Base-by-base conservation (phyloP, 805 yeast species). In the Clavispora fructus region DNA sequence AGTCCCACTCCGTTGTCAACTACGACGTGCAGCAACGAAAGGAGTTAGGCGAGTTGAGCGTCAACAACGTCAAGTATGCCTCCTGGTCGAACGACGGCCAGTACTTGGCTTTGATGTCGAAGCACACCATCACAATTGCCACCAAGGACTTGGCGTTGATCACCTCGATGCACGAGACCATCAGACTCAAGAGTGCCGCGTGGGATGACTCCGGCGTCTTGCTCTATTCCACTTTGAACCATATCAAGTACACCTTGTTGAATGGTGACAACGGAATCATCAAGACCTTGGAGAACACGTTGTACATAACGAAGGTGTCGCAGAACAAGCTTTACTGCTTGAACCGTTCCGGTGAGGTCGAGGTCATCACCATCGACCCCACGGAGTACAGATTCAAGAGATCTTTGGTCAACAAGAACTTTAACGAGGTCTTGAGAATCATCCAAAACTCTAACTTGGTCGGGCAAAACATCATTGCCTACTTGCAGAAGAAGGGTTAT, bases 221-320 rank as follows among this genome's bases (percentile, higher is more conserved):
- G 64, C 77, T 94, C 55, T 94, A 92, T 69, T 85, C 97, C 17
- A 94, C 99, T 7, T 76, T 94, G 65, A 92, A 92, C 70, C 99
- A 94, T 66, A 85, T 95, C 69, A 94, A 92, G 70, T 94, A 92
- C 68, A 85, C 92, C 40, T 74, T 94, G 61, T 74, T 92, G 62
- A 94, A 91, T 62, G 99, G 99, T 59, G 99, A 95, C 64, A 81
- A 74, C 57, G 99, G 99, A 60, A 90, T 94, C 42, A 87, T 94
- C 57, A 89, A 88, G 68, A 94, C 99, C 17, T 75, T 92, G 59
- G 94, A 85, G 55, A 86, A 86, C 60, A 91, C 98, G 11, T 68
- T 91, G 55, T 94, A 94, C 67, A 79, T 92, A 50, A 78, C 83
- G 35, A 82, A 77, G 62, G 92, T 86, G 38, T 63, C 75, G 46